These are phyloP conservation scores for Gossypium arboreum DNA, from an alignment of 345 rosid species.

Conservation along the genomic window DNA sequence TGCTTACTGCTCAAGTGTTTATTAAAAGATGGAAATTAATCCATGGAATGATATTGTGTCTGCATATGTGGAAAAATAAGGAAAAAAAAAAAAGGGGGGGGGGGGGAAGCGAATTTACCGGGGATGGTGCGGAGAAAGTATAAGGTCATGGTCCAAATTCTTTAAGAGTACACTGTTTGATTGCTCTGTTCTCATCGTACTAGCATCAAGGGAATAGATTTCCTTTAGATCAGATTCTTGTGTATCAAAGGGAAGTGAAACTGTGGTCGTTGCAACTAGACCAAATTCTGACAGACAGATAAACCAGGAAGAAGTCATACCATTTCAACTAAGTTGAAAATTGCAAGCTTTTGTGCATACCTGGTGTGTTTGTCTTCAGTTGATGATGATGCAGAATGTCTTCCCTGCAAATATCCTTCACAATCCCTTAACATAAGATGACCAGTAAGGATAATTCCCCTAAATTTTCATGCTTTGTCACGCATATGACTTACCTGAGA, in stretches of 20 bases:
- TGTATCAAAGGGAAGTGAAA: conserved; percentile 26
- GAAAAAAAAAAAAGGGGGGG: background rate
- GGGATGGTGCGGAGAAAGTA: conserved; percentile 14
- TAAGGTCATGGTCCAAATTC: conserved; percentile 21
- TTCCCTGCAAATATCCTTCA: conserved; percentile 50
- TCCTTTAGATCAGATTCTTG: conserved; percentile 26
- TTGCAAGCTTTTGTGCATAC: conserved; percentile 21
- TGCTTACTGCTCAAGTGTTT: background rate
- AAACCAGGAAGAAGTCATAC: background rate
- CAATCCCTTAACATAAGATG: conserved; percentile 17
- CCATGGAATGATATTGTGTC: background rate
- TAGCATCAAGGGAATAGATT: background rate
- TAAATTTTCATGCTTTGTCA: background rate
- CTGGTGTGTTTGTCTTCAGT: conserved; percentile 37
- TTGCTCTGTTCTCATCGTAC: conserved; percentile 24
- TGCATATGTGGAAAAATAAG: background rate
- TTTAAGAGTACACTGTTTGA: conserved; percentile 20
- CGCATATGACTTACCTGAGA: conserved; percentile 38
- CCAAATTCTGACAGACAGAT: conserved; percentile 19
- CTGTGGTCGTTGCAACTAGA: conserved; percentile 24
- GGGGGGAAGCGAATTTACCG: conserved; percentile 18
- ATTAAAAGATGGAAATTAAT: background rate
- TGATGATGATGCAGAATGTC: conserved; percentile 39
- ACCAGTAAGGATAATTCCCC: conserved; percentile 3
- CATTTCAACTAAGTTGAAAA: background rate